Evolutionary conservation across 176 grass and related monocot genomes (phyloP).

Genomic region (Musa itinerans): DNA sequence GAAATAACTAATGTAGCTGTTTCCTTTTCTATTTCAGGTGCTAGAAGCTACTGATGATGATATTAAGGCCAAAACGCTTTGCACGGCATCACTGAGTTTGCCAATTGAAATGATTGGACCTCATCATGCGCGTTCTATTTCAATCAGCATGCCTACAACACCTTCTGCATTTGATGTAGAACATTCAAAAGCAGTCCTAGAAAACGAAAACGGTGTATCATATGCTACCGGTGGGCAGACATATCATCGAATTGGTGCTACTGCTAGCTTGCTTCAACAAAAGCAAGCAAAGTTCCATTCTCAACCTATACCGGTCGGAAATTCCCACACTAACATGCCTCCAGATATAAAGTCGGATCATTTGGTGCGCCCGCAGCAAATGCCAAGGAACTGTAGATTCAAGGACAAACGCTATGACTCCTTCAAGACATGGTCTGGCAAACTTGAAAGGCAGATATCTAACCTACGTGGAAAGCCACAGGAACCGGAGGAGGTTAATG

Average conservation of each 20-base stretch:
- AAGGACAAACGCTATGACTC: conserved; percentile 6
- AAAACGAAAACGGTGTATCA: background rate
- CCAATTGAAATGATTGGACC: background rate
- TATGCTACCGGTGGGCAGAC: conserved; percentile 3
- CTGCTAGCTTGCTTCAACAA: conserved; percentile 16
- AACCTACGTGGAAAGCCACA: conserved; percentile 2
- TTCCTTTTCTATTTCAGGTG: conserved; percentile 17
- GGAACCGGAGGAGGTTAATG: background rate
- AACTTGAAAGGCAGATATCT: conserved; percentile 7
- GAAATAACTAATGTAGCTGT: background rate
- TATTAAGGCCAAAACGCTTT: background rate
- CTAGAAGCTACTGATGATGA: conserved; percentile 10
- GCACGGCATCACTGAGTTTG: background rate
- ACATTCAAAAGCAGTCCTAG: conserved; percentile 3
- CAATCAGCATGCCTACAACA: conserved; percentile 79
- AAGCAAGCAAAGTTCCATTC: conserved; percentile 55
- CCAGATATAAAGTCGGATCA: conserved; percentile 1
- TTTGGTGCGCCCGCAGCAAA: conserved; percentile 4
- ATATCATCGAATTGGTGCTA: background rate
- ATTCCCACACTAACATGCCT: background rate
- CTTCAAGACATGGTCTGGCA: conserved; percentile 15
- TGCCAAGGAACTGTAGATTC: conserved; percentile 7
- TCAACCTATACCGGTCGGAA: conserved; percentile 34
- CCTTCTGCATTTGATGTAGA: conserved; percentile 31
- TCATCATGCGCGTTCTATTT: conserved; percentile 31